Percentiles rank a stretch among this genome's conserved stretches.
These are phyloP conservation scores for Rhododendron simsii DNA, from an alignment of 148 eudicot species.

Conservation along the genomic window DNA sequence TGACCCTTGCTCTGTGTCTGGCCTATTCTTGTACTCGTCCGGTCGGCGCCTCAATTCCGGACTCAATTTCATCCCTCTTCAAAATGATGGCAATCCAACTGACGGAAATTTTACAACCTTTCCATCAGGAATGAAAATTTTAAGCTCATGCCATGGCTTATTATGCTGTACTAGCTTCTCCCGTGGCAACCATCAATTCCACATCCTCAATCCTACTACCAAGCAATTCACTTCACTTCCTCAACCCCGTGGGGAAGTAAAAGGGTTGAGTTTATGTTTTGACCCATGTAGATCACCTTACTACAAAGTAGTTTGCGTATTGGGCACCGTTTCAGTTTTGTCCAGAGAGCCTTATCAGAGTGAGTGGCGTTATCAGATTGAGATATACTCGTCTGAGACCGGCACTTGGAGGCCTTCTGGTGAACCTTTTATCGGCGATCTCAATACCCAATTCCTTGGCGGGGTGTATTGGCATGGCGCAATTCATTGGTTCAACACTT, in stretches of 20 bases:
- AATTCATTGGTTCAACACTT: slow-evolving; percentile 13
- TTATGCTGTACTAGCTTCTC: neutral
- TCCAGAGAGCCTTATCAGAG: neutral
- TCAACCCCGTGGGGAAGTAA: neutral
- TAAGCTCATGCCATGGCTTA: slow-evolving; percentile 13
- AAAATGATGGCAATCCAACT: neutral
- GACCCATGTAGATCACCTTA: slow-evolving; percentile 15
- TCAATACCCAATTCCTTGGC: neutral
- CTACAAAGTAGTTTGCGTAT: slow-evolving; percentile 14
- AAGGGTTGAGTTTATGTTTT: neutral
- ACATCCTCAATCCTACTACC: slow-evolving; percentile 20
- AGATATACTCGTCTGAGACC: slow-evolving; percentile 17
- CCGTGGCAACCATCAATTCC: neutral
- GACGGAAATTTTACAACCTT: neutral
- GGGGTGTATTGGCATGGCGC: slow-evolving; percentile 21
- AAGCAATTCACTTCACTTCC: slow-evolving; percentile 4
- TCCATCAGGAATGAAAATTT: neutral
- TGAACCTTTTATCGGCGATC: neutral
- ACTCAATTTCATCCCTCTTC: slow-evolving; percentile 6
- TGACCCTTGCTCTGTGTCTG: neutral
- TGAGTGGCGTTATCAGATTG: neutral
- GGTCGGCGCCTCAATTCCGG: neutral
- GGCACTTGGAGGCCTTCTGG: slow-evolving; percentile 10
- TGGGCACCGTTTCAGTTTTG: neutral
- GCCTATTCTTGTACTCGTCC: slow-evolving; percentile 9